Evolutionary conservation across 805 yeast genomes (phyloP), one percentile per base, ranked within the genome.

Genomic region (Starmerella roubikii): DNA sequence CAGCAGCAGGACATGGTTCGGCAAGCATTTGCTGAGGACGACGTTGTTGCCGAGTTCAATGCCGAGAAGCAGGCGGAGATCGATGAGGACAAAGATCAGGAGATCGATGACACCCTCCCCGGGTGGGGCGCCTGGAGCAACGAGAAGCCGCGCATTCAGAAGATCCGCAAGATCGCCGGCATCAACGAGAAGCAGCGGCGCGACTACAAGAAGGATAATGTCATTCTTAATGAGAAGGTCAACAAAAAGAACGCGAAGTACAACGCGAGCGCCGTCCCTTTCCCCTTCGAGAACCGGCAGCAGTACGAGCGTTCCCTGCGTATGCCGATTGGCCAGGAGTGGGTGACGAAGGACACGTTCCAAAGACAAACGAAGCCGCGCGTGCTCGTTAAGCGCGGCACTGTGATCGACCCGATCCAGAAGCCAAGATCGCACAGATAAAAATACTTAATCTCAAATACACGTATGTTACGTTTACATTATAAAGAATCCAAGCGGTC

Each of bases 81-180:
- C 5, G 70, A 64, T 32, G 85, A 79, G 34, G 96, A 88, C 58
- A 96, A 75, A 41, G 96, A 88, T 59, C 70, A 83, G 54, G 85
- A 78, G 52, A 77, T 79, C 42, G 94, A 86, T 55, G 62, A 79
- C 34, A 78, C 94, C 0, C 61, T 86, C 37, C 97, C 96, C 3
- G 98, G 98, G 1, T 91, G 97, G 96, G 97, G 97, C 34, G 81
- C 79, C 32, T 91, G 98, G 98, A 80, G 88, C 10, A 95, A 95
- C 28, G 73, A 71, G 9, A 41, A 55, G 49, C 63, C 57, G 44
- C 68, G 69, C 54, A 74, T 72, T 56, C 71, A 73, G 55, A 78
- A 75, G 56, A 67, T 78, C 26, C 74, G 79, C 51, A 81, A 74
- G 48, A 65, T 82, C 21, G 74, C 77, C 52, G 97, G 98, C 34